Evolutionary conservation across 2,329 filamentous ascomycete species (phyloP).

Genomic region (Aspergillus viridinutans): DNA sequence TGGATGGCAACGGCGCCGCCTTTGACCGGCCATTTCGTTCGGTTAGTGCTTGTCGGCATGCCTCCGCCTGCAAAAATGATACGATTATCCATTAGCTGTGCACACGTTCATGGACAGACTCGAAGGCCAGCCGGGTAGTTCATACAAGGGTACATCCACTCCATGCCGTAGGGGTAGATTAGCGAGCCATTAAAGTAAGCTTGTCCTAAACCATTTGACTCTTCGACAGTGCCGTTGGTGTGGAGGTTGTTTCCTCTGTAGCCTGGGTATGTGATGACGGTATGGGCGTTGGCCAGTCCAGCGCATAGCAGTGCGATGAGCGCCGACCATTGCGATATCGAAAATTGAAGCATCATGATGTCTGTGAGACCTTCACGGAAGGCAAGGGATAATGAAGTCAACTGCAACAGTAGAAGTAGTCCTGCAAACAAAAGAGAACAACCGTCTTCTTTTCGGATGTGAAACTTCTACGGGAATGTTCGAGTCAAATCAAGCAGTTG

Average conservation of each 20-base stretch:
- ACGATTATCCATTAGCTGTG: constrained; percentile 1
- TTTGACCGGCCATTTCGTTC: constrained; percentile 83
- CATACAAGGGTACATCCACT: constrained; percentile 94
- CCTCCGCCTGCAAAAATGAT: constrained; percentile 65
- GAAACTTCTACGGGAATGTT: not conserved
- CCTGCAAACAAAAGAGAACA: constrained; percentile 1
- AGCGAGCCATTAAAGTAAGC: constrained; percentile 46
- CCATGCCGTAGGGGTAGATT: constrained; percentile 79
- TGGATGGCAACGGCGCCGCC: constrained; percentile 88
- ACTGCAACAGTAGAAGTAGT: not conserved
- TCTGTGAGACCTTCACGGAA: not conserved
- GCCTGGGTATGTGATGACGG: constrained; percentile 79
- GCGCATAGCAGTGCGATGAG: constrained; percentile 33
- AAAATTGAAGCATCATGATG: constrained; percentile 26
- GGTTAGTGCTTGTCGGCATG: constrained; percentile 69
- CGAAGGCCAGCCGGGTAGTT: constrained; percentile 11
- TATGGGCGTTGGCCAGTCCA: constrained; percentile 53
- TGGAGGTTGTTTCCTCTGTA: constrained; percentile 84
- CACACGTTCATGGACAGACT: not conserved
- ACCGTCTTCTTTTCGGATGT: not conserved
- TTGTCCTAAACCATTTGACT: constrained; percentile 42
- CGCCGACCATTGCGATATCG: constrained; percentile 24
- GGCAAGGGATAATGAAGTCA: not conserved
- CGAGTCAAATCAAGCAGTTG: constrained; percentile 1
- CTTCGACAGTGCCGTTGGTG: constrained; percentile 60